phyloP scores from a whole-genome alignment of 495 filamentous ascomycete genomes.

The Aspergillus conjunctus region DNA sequence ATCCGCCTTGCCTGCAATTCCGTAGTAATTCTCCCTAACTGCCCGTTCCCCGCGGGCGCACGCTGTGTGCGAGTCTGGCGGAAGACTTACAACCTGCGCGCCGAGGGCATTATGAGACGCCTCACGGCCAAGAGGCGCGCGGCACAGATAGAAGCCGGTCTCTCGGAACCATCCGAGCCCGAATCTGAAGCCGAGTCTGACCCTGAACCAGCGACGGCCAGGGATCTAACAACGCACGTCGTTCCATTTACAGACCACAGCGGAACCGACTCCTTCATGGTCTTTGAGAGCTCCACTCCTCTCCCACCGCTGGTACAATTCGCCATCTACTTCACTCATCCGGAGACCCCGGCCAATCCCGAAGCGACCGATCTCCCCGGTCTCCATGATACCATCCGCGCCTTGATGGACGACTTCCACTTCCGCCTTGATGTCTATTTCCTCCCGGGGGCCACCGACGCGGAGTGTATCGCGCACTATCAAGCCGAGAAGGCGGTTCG shows the following conservation, averaged over 20 bases:
- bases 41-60: conserved; percentile 6
- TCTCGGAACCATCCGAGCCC: not conserved
- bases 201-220: too few species aligned
- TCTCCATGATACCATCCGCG: not conserved
- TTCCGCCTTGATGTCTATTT: conserved; percentile 13
- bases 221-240: conserved; percentile 6
- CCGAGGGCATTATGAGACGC: conserved; percentile 8
- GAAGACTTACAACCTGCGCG: conserved; percentile 4
- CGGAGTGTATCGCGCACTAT: not conserved
- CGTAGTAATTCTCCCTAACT: not conserved
- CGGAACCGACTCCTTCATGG: conserved; percentile 7
- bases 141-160: not conserved
- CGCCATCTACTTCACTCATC: not conserved
- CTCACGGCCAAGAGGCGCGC: not conserved
- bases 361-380: not conserved
- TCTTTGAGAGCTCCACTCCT: conserved; percentile 4
- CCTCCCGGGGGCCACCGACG: not conserved
- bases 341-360: not conserved
- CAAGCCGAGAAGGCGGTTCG: not conserved
- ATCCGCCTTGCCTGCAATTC: not conserved
- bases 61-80: conserved; percentile 9
- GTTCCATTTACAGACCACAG: conserved; percentile 11
- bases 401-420: conserved; percentile 3
- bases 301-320: conserved; percentile 1
- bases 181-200: not conserved